These are phyloP conservation scores for Wallacemonas rigidus DNA, from an alignment of 208 protist genomes.

Conservation along the genomic window DNA sequence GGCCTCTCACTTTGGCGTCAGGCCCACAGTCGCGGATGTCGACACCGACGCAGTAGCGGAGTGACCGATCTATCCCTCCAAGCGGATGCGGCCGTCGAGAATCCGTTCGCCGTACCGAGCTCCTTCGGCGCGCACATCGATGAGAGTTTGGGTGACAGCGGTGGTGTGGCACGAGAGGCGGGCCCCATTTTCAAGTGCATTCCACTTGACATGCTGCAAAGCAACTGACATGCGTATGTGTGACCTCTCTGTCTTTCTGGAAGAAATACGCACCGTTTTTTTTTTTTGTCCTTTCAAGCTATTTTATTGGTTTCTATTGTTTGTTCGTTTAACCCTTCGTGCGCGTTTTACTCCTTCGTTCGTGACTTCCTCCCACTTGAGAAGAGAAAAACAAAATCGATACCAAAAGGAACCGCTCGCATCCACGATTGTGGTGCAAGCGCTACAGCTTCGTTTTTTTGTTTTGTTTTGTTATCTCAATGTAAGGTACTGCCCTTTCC, in stretches of 20 bases:
- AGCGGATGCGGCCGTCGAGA: neutral
- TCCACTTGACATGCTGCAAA: constrained; percentile 6
- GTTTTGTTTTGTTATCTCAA: too few relatives aligned
- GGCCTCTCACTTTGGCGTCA: constrained; percentile 12
- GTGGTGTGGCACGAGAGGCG: neutral
- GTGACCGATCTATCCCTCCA: neutral
- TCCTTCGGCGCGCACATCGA: neutral
- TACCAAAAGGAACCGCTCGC: too few relatives aligned
- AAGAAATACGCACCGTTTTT: neutral
- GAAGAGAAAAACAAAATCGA: too few relatives aligned
- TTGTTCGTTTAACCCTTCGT: too few relatives aligned
- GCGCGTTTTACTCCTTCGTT: too few relatives aligned
- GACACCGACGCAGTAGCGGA: neutral
- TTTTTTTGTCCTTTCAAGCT: neutral
- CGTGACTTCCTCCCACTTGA: too few relatives aligned
- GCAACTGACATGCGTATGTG: neutral
- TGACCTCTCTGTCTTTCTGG: neutral
- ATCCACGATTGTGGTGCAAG: too few relatives aligned
- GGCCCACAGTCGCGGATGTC: neutral
- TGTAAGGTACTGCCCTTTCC: too few relatives aligned
- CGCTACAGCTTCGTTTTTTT: too few relatives aligned
- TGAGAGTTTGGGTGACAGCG: neutral
- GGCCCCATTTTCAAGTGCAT: constrained; percentile 16
- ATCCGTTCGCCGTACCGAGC: neutral
- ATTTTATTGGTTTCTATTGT: too few relatives aligned